Conservation (phyloP, 352 stramenopile genomes). For the Phytophthora syringae region DNA sequence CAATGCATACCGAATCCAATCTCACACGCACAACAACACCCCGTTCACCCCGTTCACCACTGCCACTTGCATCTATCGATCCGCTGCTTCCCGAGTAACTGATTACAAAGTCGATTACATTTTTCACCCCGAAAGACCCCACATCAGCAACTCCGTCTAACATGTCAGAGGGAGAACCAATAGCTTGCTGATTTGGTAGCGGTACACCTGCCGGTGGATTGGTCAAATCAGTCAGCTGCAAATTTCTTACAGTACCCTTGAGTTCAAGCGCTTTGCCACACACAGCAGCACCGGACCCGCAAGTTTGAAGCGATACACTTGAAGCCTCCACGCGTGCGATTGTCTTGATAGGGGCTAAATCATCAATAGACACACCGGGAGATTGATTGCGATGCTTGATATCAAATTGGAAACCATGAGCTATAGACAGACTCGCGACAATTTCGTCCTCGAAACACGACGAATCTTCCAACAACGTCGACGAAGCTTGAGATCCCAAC, state of each 20-base stretch:
- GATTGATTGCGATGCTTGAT: conserved; percentile 49
- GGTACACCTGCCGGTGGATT: conserved; percentile 35
- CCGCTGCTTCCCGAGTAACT: conserved; percentile 13
- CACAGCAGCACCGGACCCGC: conserved; percentile 17
- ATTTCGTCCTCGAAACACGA: conserved; percentile 36
- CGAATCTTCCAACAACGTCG: conserved; percentile 32
- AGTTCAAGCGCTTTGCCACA: conserved; percentile 37
- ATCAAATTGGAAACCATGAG: conserved; percentile 45
- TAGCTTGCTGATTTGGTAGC: conserved; percentile 73
- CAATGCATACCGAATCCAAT: conserved; percentile 81
- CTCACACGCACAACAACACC: conserved; percentile 51
- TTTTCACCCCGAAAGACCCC: conserved; percentile 62
- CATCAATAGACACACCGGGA: conserved; percentile 16
- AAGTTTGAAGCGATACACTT: conserved; percentile 40
- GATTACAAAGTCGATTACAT: conserved; percentile 73
- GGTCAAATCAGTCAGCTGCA: conserved; percentile 76
- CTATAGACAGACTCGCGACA: conserved; percentile 30
- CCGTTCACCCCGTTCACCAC: no score
- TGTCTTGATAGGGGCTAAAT: conserved; percentile 20
- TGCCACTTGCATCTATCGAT: conserved; percentile 2
- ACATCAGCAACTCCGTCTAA: conserved; percentile 44
- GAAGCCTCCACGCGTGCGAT: conserved; percentile 44
- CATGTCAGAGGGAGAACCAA: conserved; percentile 69
- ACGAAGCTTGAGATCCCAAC: conserved; percentile 45
- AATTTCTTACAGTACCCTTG: conserved; percentile 73